phyloP scores from a whole-genome alignment of 2,329 filamentous ascomycete species.

The Trichophyton verrucosum region DNA sequence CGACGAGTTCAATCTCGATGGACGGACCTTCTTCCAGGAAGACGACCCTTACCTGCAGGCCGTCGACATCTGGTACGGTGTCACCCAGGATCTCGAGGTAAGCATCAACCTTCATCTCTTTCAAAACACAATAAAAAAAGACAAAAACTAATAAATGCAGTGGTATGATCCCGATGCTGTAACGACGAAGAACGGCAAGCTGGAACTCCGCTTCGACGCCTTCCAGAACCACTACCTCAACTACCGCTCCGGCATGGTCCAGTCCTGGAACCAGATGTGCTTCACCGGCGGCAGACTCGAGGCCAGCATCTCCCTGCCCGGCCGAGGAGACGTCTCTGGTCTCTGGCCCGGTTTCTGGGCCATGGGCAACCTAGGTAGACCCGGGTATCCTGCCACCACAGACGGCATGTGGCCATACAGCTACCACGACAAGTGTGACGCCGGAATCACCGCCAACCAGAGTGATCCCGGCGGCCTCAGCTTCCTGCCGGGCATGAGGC shows the following conservation, averaged over 20 bases:
- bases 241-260: conserved; percentile 61
- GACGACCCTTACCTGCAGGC: conserved; percentile 59
- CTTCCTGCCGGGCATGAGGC: conserved; percentile 55
- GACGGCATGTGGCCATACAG: conserved; percentile 66
- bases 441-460: conserved; percentile 60
- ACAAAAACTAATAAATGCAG: conserved; percentile 22
- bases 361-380: conserved; percentile 60
- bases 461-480: conserved; percentile 55
- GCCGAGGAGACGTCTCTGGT: conserved; percentile 51
- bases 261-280: conserved; percentile 62
- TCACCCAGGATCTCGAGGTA: conserved; percentile 56
- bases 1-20: conserved; percentile 57
- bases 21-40: conserved; percentile 57
- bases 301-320: conserved; percentile 57
- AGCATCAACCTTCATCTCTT: conserved; percentile 7
- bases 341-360: conserved; percentile 69
- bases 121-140: not conserved
- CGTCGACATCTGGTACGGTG: conserved; percentile 60
- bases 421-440: conserved; percentile 56
- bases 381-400: conserved; percentile 56
- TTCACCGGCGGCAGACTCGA: conserved; percentile 60
- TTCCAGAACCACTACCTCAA: conserved; percentile 53
- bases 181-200: conserved; percentile 48
- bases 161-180: conserved; percentile 61
- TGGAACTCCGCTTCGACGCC: conserved; percentile 53